These are phyloP conservation scores for Sporothrix variecibatus DNA, from an alignment of 2,329 filamentous ascomycete genomes.

Conservation along the genomic window DNA sequence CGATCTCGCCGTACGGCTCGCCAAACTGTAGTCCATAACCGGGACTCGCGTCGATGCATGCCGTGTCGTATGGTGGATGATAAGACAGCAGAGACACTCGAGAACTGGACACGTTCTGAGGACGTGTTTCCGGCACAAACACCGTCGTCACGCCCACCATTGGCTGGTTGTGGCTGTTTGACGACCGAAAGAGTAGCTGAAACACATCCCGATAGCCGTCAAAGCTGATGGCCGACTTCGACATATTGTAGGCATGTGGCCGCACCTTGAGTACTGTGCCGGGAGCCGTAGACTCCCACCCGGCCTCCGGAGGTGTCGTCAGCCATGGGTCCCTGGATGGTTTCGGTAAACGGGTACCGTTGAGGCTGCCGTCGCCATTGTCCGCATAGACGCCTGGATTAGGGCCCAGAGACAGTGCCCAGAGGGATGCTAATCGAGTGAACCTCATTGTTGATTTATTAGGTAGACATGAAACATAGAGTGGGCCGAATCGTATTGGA, in stretches of 20 bases:
- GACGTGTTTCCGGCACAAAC: slow-evolving; percentile 33
- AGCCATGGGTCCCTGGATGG: slow-evolving; percentile 14
- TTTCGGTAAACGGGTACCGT: not conserved
- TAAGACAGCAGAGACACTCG: slow-evolving; percentile 41
- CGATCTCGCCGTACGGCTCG: slow-evolving; percentile 36
- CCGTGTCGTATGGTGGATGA: slow-evolving; percentile 43
- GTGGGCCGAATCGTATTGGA: not conserved
- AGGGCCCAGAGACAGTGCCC: not conserved
- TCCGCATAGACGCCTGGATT: not conserved
- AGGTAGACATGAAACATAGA: not conserved
- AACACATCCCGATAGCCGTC: slow-evolving; percentile 33
- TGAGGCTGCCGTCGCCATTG: not conserved
- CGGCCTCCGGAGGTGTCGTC: slow-evolving; percentile 30
- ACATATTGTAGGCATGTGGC: slow-evolving; percentile 32
- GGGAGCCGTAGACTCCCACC: slow-evolving; percentile 33
- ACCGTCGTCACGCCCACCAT: slow-evolving; percentile 42
- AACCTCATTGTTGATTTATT: not conserved
- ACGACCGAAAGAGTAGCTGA: slow-evolving; percentile 43
- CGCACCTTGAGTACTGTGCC: slow-evolving; percentile 36
- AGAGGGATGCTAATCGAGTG: not conserved
- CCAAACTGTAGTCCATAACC: slow-evolving; percentile 38
- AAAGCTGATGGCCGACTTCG: slow-evolving; percentile 23
- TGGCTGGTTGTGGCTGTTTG: slow-evolving; percentile 37
- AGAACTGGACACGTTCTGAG: not conserved
- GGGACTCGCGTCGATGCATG: slow-evolving; percentile 42